Evolutionary conservation across 2,329 filamentous ascomycete species (phyloP).

Genomic region (Ceratocystis ficicola): DNA sequence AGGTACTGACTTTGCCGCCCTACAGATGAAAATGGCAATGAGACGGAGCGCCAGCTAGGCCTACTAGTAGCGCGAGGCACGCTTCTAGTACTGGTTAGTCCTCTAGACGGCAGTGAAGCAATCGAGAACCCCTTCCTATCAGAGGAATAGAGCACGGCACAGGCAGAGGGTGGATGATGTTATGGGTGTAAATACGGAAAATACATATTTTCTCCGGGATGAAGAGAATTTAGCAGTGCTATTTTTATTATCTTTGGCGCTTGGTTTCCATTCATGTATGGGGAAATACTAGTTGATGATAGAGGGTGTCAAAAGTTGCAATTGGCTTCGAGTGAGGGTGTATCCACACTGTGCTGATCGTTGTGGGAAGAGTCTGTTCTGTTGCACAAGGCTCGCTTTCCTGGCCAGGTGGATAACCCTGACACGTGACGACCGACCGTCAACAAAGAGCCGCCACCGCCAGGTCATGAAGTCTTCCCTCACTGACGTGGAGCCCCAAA

Average conservation of each 20-base stretch:
- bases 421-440: background rate
- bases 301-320: no score
- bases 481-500: no score
- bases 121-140: slow-evolving; percentile 75
- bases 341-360: no score
- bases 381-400: no score
- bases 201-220: slow-evolving; percentile 7
- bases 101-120: slow-evolving; percentile 86
- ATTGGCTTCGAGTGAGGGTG: no score
- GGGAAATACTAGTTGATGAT: no score
- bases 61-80: slow-evolving; percentile 86
- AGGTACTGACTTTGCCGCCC: background rate
- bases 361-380: no score
- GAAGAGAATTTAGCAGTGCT: background rate
- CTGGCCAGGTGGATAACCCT: background rate
- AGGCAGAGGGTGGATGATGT: background rate
- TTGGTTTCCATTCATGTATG: no score
- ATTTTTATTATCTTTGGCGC: background rate
- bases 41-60: slow-evolving; percentile 66
- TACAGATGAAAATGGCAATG: slow-evolving; percentile 84
- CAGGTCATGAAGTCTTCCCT: no score
- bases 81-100: slow-evolving; percentile 81
- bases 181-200: background rate
- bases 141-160: slow-evolving; percentile 18
- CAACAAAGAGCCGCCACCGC: no score